Evolutionary conservation across 805 yeast genomes (phyloP), one percentile per base, ranked within the genome.

Genomic region (Scheffersomyces ergatensis): DNA sequence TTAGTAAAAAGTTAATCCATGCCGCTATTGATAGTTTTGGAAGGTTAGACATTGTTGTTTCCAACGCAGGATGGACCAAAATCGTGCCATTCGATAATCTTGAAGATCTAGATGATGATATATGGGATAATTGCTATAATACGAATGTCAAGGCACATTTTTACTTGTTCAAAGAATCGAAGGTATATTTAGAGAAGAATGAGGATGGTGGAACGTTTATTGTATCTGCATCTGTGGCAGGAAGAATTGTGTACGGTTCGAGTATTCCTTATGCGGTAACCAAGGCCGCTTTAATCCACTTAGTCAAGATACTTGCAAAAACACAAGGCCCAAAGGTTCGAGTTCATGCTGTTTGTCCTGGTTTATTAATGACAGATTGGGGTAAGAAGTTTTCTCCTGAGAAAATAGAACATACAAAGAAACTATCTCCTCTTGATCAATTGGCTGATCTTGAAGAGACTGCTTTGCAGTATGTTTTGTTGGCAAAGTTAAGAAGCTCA

Each of bases 41-140:
- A 8, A 42, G 53, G 13, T 48, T 70, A 14, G 70, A 67, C 41
- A 68, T 70, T 21, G 67, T 64, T 17, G 50, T 65, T 12, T 63
- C 69, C 12, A 65, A 65, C 43, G 68, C 65, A 6, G 70, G 70
- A 3, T 65, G 67, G 66, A 65, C 70, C 11, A 53, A 62, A 37
- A 47, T 59, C 30, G 49, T 60, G 13, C 58, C 65, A 12, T 54
- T 54, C 41, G 49, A 51, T 13, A 62, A 63, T 37, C 45, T 65
- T 30, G 65, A 62, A 37, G 51, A 47, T 4, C 46, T 58, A 11
- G 63, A 60, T 33, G 65, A 60, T 17, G 60, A 57, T 29, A 44
- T 63, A 32, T 61, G 65, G 65, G 65, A 61, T 46, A 50, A 50
- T 11, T 50, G 57, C 13, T 55, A 49, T 40, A 44, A 46, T 32